Evolutionary conservation across 495 filamentous ascomycete species (phyloP).

Genomic region (Filosporella fistucella): DNA sequence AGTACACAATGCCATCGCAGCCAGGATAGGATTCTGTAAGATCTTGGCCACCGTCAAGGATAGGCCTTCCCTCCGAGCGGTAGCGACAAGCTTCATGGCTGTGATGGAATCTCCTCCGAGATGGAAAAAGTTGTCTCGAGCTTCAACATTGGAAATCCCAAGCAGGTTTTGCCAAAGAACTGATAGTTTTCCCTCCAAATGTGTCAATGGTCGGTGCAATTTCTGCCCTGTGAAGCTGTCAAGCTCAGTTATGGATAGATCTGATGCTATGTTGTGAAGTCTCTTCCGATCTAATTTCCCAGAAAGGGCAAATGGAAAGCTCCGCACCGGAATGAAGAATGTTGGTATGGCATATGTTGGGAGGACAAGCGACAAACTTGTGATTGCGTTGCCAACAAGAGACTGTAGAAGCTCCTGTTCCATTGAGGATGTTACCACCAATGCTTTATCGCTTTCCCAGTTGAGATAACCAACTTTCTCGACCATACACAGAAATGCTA

Average conservation of each 20-base stretch:
- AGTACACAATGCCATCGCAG: not conserved
- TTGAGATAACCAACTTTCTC: too few species aligned
- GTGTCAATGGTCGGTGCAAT: not conserved
- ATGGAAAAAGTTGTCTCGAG: conserved; percentile 56
- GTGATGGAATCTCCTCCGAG: conserved; percentile 68
- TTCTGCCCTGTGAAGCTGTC: not conserved
- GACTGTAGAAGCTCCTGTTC: too few species aligned
- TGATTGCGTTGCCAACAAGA: too few species aligned
- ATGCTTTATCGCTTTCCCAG: too few species aligned
- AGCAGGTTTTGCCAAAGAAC: conserved; percentile 10
- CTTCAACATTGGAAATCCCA: conserved; percentile 31
- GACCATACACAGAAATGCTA: too few species aligned
- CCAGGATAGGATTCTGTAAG: not conserved
- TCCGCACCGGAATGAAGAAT: conserved; percentile 12
- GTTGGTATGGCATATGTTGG: conserved; percentile 26
- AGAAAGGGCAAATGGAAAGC: conserved; percentile 3
- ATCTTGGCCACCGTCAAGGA: conserved; percentile 41
- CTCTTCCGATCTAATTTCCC: conserved; percentile 7
- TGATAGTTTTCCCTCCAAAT: conserved; percentile 1
- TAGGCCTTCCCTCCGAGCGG: conserved; percentile 45
- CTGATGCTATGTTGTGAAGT: not conserved
- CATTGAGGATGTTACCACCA: too few species aligned
- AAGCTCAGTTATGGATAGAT: not conserved
- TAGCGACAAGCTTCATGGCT: conserved; percentile 64
- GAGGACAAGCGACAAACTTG: conserved; percentile 3